phyloP scores from a whole-genome alignment of 176 grass and related monocot genomes.

The Carex pumila region DNA sequence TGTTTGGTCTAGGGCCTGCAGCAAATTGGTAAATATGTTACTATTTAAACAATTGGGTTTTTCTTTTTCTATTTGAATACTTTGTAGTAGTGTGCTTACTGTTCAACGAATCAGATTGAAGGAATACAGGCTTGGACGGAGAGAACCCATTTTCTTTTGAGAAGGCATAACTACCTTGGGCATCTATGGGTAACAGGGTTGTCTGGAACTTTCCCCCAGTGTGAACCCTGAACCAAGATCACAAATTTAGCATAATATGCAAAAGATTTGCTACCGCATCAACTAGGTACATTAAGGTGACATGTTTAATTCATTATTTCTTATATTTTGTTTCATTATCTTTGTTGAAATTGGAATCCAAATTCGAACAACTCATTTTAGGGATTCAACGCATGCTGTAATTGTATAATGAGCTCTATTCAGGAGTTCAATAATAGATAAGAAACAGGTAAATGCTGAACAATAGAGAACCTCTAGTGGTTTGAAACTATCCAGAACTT shows the following conservation, averaged over 20 bases:
- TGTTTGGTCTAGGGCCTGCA: slow-evolving; percentile 9
- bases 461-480: background rate
- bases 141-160: slow-evolving; percentile 30
- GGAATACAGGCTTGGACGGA: slow-evolving; percentile 40
- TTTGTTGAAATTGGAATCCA: background rate
- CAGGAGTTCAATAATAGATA: background rate
- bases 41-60: background rate
- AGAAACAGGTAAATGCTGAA: background rate
- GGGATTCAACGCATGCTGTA: background rate
- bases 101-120: slow-evolving; percentile 52
- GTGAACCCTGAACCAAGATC: slow-evolving; percentile 39
- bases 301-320: background rate
- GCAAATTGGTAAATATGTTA: background rate
- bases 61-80: background rate
- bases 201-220: slow-evolving; percentile 42
- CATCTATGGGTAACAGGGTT: background rate
- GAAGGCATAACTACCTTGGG: slow-evolving; percentile 17
- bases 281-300: background rate
- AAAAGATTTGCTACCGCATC: background rate
- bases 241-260: background rate
- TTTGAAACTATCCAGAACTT: background rate
- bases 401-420: background rate
- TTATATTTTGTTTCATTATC: background rate
- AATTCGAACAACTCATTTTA: background rate
- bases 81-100: slow-evolving; percentile 30